A percentile compares a stretch with the other conserved stretches of the same genome.
Conservation (phyloP, 2,329 filamentous ascomycete genomes). For the Fusarium dimerum region DNA sequence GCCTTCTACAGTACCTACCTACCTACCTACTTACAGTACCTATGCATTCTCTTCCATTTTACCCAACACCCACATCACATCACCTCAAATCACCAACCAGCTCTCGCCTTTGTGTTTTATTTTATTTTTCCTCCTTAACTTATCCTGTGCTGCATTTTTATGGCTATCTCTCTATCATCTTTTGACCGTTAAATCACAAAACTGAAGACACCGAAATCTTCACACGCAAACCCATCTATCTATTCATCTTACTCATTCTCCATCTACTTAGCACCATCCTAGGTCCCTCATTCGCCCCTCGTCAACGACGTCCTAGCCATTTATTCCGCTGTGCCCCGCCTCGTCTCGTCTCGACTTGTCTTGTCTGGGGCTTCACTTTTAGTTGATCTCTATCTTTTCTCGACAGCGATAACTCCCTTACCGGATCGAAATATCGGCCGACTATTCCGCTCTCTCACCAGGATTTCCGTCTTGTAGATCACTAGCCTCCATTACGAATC, state of each 20-base stretch:
- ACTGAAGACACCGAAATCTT: neutral
- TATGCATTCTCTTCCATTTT: no score
- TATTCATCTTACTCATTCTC: neutral
- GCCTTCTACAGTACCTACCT: no score
- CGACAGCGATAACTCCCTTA: constrained; percentile 15
- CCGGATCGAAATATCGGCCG: constrained; percentile 4
- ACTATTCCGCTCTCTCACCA: neutral
- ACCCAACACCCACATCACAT: no score
- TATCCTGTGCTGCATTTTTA: no score
- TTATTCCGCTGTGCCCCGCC: constrained; percentile 13
- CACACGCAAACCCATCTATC: neutral
- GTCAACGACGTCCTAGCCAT: constrained; percentile 2
- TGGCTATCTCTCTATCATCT: no score
- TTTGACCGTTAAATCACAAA: no score
- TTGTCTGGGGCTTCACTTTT: neutral
- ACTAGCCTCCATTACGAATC: neutral
- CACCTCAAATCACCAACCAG: no score
- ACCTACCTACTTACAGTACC: no score
- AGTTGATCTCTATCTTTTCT: neutral
- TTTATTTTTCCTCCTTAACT: no score
- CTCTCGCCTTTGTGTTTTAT: no score
- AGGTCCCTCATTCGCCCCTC: constrained; percentile 3
- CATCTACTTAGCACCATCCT: neutral
- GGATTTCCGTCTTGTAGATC: neutral
- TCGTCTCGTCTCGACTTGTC: constrained; percentile 1